phyloP scores from a whole-genome alignment of 768 basidiomycete genomes.

The Rhizopogon vesiculosus region DNA sequence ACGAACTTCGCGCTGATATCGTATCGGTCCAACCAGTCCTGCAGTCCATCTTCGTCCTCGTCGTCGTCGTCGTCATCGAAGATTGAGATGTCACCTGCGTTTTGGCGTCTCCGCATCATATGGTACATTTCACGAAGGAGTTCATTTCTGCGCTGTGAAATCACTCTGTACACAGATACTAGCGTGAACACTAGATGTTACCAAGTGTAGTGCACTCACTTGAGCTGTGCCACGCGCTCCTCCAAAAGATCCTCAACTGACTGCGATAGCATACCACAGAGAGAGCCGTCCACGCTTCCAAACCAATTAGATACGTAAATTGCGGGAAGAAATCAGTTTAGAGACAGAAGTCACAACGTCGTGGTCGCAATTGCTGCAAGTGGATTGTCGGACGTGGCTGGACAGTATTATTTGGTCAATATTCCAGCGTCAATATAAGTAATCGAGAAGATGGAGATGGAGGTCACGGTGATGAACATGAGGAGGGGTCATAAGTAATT shows the following conservation, averaged over 20 bases:
- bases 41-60: conserved; percentile 33
- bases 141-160: conserved; percentile 62
- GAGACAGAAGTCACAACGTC: background rate
- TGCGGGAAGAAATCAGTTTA: background rate
- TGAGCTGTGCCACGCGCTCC: conserved; percentile 30
- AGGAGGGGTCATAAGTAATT: background rate
- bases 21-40: conserved; percentile 51
- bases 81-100: conserved; percentile 35
- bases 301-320: background rate
- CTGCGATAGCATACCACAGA: conserved; percentile 17
- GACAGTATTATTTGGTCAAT: background rate
- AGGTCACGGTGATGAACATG: background rate
- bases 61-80: conserved; percentile 33
- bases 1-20: conserved; percentile 51
- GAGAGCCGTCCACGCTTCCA: background rate
- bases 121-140: conserved; percentile 68
- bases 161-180: conserved; percentile 38
- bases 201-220: conserved; percentile 16
- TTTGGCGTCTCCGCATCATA: conserved; percentile 53
- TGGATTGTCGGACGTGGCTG: background rate
- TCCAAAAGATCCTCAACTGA: conserved; percentile 32
- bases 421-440: background rate
- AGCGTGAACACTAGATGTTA: background rate
- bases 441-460: background rate
- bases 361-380: background rate